Base-by-base conservation (phyloP, 140 eudicot species). In the Ambrosia hybrid region DNA sequence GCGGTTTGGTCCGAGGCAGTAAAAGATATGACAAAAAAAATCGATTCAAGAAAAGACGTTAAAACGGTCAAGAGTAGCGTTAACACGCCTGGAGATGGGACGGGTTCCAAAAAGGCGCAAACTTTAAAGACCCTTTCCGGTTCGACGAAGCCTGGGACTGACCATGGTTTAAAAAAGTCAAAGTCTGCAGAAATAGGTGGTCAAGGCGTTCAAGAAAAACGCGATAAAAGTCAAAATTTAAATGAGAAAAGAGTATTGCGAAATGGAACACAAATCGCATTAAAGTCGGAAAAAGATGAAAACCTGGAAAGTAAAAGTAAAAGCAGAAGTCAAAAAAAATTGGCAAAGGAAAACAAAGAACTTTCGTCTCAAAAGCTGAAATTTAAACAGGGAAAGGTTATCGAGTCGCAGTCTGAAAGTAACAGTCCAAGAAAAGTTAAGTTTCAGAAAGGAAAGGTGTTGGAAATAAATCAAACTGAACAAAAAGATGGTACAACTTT, bases 311-410 rank as follows among this genome's bases (percentile, higher is more conserved):
- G 60, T 38, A 17, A 38, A 1, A 33, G 38, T 26, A 8, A 10
- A 77, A 70, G 60, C 21, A 17, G 39, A 1, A 45, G 39, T 30
- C 57, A 69, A 70, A 70, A 38, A 53, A 73, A 39, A 56, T 34
- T 34, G 5, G 68, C 57, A 16, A 64, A 78, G 10, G 89, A 78
- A 63, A 74, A 77, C 2, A 73, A 70, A 64, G 69, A 67, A 26
- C 7, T 60, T 53, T 68, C 71, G 13, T 37, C 85, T 39, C 74
- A 48, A 14, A 79, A 78, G 67, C 76, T 81, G 60, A 84, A 76
- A 77, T 78, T 83, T 73, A 68, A 51, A 62, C 79, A 81, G 21
- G 85, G 87, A 45, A 89, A 59, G 36, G 71, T 38, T 51, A 71
- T 74, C 12, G 76, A 53, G n/a, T 5, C 74, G 53, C 83, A 68